Base-by-base conservation (phyloP, 345 rosid genomes). In the Cochlearia excelsa region DNA sequence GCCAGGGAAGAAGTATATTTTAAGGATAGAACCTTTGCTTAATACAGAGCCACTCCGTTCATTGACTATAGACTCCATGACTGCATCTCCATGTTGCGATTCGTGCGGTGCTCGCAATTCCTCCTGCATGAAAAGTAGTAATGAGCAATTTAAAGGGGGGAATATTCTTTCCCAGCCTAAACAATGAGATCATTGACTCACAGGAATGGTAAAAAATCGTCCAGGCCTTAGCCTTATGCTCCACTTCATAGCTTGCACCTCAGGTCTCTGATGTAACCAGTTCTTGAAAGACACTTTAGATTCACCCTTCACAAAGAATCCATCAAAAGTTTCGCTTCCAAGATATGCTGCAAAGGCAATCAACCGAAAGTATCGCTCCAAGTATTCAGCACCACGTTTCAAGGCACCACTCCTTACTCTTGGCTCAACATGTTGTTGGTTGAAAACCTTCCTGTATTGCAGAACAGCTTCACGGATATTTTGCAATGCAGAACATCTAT, bases 221-320 rank as follows among this genome's bases (percentile, higher is more conserved):
- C 97, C 97, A 58, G 97, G 93, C 80, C 91, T 82, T 53, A 83
- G 72, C 80, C 94, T 82, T 73, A 93, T 87, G 83, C 97, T 83
- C 99, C 95, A 85, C 65, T 93, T 89, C 95, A 93, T 93, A 46
- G 91, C 91, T 79, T 89, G 99, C 58, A 84, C 91, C 81, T 93
- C 99, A 0, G 90, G 80, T 74, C 94, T 83, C 71, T 88, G 94
- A 72, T 86, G 80, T 74, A 87, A 75, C 97, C 95, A 93, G 55
- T 65, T 80, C 78, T 93, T 89, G 77, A 86, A 93, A 28, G 94
- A 83, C 84, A 86, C 81, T 75, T 68, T 81, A 51, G 76, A 58
- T 59, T 75, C 82, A 68, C 94, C 98, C 78, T 83, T 86, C 41
- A 78, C 84, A 73, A 91, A 88, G 57, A 82, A 87, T 46, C 86